Percentiles rank a stretch among this genome's conserved stretches.
Evolutionary conservation across 345 rosid species (phyloP).

Genomic region (Populus euphratica): DNA sequence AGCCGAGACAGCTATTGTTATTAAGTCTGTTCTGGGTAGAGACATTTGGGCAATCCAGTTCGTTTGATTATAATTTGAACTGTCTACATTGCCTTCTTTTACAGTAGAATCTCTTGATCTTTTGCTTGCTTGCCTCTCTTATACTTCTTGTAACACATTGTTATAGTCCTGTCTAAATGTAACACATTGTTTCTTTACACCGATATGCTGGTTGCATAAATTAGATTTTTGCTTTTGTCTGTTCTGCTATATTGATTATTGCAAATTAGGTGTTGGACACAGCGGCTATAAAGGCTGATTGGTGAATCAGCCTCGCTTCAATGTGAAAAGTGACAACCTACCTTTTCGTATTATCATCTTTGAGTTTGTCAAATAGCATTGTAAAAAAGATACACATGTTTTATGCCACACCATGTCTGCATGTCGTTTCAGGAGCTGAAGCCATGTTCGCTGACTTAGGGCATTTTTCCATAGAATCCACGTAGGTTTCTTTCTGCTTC

Average conservation of each 20-base stretch:
- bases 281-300: not conserved
- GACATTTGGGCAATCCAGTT: not conserved
- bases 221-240: not conserved
- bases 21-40: not conserved
- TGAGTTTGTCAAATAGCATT: not conserved
- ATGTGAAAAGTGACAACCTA: not conserved
- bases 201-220: not conserved
- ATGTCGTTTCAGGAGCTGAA: slow-evolving; percentile 69
- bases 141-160: not conserved
- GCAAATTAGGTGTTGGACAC: not conserved
- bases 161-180: not conserved
- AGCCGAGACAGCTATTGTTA: not conserved
- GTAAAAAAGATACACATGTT: not conserved
- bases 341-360: not conserved
- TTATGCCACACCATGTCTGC: not conserved
- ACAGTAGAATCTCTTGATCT: not conserved
- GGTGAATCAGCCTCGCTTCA: not conserved
- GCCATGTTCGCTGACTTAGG: slow-evolving; percentile 99
- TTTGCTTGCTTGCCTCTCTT: not conserved
- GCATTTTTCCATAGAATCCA: slow-evolving; percentile 83
- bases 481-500: slow-evolving; percentile 53
- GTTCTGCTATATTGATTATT: not conserved
- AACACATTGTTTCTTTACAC: not conserved
- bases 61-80: not conserved
- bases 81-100: not conserved